Conservation (phyloP, 805 yeast species). For the Geotrichum ghanense region DNA sequence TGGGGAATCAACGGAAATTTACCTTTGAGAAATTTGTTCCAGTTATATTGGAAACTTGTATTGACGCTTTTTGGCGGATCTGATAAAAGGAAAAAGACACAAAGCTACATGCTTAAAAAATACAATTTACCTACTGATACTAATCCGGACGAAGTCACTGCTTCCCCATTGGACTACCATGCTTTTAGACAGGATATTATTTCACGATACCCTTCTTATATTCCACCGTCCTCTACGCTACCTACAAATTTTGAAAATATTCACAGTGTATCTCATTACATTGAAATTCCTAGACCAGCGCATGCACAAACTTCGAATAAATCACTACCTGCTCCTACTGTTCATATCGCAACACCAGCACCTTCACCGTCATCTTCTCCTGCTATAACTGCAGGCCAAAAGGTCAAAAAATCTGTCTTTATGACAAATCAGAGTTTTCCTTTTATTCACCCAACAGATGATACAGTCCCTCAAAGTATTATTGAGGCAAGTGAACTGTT, state of each 20-base stretch:
- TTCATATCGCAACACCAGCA: slow-evolving; percentile 78
- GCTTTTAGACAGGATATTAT: slow-evolving; percentile 64
- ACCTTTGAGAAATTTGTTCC: slow-evolving; percentile 36
- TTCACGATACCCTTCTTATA: slow-evolving; percentile 64
- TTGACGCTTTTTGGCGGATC: slow-evolving; percentile 52
- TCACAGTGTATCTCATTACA: slow-evolving; percentile 46
- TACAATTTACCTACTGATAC: slow-evolving; percentile 26
- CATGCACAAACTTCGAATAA: slow-evolving; percentile 33
- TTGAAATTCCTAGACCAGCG: slow-evolving; percentile 45
- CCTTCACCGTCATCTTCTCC: slow-evolving; percentile 71
- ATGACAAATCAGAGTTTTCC: slow-evolving; percentile 63
- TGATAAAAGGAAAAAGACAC: slow-evolving; percentile 30
- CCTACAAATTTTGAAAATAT: slow-evolving; percentile 38
- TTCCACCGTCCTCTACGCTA: slow-evolving; percentile 38
- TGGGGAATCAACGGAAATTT: slow-evolving; percentile 38
- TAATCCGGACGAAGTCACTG: slow-evolving; percentile 26
- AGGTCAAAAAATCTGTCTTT: slow-evolving; percentile 29
- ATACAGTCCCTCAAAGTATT: slow-evolving; percentile 57
- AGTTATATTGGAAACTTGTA: slow-evolving; percentile 39
- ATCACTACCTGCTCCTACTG: slow-evolving; percentile 39
- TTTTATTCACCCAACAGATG: slow-evolving; percentile 45
- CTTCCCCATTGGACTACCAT: slow-evolving; percentile 79
- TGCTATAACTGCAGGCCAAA: slow-evolving; percentile 22
- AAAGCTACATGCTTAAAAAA: slow-evolving; percentile 34
- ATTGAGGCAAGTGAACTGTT: slow-evolving; percentile 68